Base-by-base conservation (phyloP, 2,329 filamentous ascomycete genomes). In the Phialophora tarda region DNA sequence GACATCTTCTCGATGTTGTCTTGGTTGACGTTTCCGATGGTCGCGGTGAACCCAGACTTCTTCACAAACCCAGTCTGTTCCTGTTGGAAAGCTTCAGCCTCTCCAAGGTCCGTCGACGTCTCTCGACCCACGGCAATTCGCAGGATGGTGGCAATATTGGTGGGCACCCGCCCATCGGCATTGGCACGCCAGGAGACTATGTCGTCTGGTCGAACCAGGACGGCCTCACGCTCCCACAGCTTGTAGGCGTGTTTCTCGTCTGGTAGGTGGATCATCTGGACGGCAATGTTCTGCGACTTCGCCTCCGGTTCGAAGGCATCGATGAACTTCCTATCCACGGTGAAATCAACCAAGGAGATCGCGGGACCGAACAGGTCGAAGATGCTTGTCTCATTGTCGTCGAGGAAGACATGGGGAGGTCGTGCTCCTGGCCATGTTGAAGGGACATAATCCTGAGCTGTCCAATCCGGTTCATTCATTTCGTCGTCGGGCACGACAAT, bases 401-500 rank as follows among this genome's bases (percentile, higher is more conserved):
- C 69, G 41, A 78, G 64, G 28, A 71, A 75, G 1, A 78, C 72
- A 71, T 77, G 75, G 8, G 76, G 76, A 4, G 72, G 73, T 24
- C 75, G 66, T 28, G 64, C 63, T n/a, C 76, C 75, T 5, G 76
- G 76, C 65, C 71, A 67, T 1, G 76, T 78, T 7, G 70, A 73
- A 6, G 76, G 74, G 14, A 67, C 63, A 62, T 77, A 76, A 30
- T 30, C 28, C 28, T 8, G 28, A 30, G 28, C 5, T 30, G 28
- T 30, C 28, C 28, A 30, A 4, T 30, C 28, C 7, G 59, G 68
- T 38, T 72, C 64, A 14, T 28, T 32, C 8, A 30, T 60, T 17
- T 72, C 70, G 48, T 41, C 53, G 38, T 53, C 63, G 59, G 62
- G 23, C 7, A 69, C 53, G 30, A 75, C 55, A 8, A 71, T 62